Percentiles rank a stretch among this genome's conserved stretches.
These are phyloP conservation scores for Leishmania tropica DNA, from an alignment of 208 protist genomes.

Conservation along the genomic window DNA sequence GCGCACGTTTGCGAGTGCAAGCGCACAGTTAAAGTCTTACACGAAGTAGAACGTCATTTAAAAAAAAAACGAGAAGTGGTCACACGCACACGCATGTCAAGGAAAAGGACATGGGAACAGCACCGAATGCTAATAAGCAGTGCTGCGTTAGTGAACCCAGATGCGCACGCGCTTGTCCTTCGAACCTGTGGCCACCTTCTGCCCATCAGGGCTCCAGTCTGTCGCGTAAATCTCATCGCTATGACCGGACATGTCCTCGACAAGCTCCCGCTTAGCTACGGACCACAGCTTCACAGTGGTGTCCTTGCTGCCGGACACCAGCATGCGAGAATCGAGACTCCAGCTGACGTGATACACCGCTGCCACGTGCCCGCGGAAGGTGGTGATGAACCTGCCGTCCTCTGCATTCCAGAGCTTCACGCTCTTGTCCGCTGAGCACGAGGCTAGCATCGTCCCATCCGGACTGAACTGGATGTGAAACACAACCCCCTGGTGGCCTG, in stretches of 20 bases:
- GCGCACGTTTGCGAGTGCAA: background rate
- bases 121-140: background rate
- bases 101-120: conserved; percentile 2
- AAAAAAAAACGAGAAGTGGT: conserved; percentile 2
- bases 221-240: conserved; percentile 97
- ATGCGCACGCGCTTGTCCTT: conserved; percentile 96
- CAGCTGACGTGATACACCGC: conserved; percentile 98
- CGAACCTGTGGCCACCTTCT: conserved; percentile 94
- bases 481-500: conserved; percentile 93
- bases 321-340: conserved; percentile 94
- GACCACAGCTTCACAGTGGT: conserved; percentile 98
- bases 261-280: conserved; percentile 89
- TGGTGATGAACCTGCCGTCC: conserved; percentile 93
- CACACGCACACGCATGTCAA: background rate
- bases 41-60: background rate
- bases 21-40: background rate
- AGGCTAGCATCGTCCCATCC: conserved; percentile 96
- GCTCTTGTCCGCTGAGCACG: conserved; percentile 98
- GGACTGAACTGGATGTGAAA: conserved; percentile 98
- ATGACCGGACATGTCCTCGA: conserved; percentile 97
- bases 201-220: conserved; percentile 98
- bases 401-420: conserved; percentile 97
- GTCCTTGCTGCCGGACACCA: conserved; percentile 96
- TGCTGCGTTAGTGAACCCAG: conserved; percentile 76
- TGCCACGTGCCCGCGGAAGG: conserved; percentile 96